Base-by-base conservation (phyloP, 352 stramenopile genomes). In the Pythium phragmiticola region DNA sequence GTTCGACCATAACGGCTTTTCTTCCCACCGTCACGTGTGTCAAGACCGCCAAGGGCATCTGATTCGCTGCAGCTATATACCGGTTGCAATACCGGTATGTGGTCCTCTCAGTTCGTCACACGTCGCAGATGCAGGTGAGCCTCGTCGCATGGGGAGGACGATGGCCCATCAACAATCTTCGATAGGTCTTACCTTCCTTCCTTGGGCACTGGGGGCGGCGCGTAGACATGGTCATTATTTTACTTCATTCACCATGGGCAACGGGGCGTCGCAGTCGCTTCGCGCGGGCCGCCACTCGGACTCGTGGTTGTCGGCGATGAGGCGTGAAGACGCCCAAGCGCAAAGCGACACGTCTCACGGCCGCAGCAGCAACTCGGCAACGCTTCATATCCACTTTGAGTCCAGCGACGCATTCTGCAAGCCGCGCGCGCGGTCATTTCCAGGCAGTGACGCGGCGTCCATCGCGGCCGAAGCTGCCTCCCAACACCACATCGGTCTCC, bases 221-320 rank as follows among this genome's bases (percentile, higher is more conserved):
- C 7, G 33, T 37, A 9, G 33, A 37, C 6, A 37, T 6, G 33
- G 34, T 6, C 42, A 48, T 19, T 48, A 2, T 23, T 26, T 5
- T 4, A 39, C 21, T 16, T 50, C 21, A 33, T 57, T 1, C 13
- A 26, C 9, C 39, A 72, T 72, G 65, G 65, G 65, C 52, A 72
- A 64, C 51, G 65, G 65, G 14, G 65, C 65, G 16, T 64, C 65
- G 28, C 47, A 67, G 41, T 63, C 55, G 48, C 48, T 57, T 13
- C 65, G 28, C 3, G 23, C 63, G 19, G 59, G 16, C 17, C 47
- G 47, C 21, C 65, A 72, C 33, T 72, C 65, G 42, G 65, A 72
- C 50, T 66, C 56, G 37, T 37, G 58, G 16, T 26, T 72, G 39
- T 53, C 47, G 47, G 63, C 59, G 46, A 54, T 67, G 26, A 52